phyloP scores from a whole-genome alignment of 257 asterid genomes.

The Salvia splendens region DNA sequence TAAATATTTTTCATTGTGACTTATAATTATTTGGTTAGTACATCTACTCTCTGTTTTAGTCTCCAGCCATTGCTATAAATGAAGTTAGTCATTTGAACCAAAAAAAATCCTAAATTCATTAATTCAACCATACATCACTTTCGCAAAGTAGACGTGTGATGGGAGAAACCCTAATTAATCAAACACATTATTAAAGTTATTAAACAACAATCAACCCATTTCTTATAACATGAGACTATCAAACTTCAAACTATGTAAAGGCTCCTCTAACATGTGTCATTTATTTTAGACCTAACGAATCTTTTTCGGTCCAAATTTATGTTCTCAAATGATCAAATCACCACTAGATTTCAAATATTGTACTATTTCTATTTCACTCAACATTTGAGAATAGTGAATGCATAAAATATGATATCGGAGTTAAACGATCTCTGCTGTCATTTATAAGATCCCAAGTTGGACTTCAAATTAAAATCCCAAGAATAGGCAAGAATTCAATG shows the following conservation, averaged over 20 bases:
- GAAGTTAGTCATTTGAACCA: no score
- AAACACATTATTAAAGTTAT: background rate
- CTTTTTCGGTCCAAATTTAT: constrained; percentile 1
- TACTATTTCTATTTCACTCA: background rate
- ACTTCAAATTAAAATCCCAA: constrained; percentile 39
- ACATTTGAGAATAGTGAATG: background rate
- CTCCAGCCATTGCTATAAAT: no score
- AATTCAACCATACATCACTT: background rate
- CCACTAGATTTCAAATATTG: background rate
- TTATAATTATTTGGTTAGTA: background rate
- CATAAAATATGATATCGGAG: background rate
- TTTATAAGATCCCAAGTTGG: constrained; percentile 4
- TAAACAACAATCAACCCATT: constrained; percentile 31
- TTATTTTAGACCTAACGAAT: background rate
- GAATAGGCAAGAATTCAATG: constrained; percentile 34
- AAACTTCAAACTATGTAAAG: constrained; percentile 26
- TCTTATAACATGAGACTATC: constrained; percentile 36
- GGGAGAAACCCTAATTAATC: constrained; percentile 30
- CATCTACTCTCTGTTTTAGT: no score
- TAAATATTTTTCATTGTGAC: background rate
- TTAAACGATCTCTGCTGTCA: background rate
- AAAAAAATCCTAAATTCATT: constrained; percentile 2
- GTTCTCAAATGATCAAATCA: background rate
- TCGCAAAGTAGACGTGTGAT: constrained; percentile 29
- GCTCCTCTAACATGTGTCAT: constrained; percentile 24